A percentile compares a stretch with the other conserved stretches of the same genome.
Evolutionary conservation across 2,329 filamentous ascomycete genomes (phyloP).

Genomic region (Sporothrix mexicana): DNA sequence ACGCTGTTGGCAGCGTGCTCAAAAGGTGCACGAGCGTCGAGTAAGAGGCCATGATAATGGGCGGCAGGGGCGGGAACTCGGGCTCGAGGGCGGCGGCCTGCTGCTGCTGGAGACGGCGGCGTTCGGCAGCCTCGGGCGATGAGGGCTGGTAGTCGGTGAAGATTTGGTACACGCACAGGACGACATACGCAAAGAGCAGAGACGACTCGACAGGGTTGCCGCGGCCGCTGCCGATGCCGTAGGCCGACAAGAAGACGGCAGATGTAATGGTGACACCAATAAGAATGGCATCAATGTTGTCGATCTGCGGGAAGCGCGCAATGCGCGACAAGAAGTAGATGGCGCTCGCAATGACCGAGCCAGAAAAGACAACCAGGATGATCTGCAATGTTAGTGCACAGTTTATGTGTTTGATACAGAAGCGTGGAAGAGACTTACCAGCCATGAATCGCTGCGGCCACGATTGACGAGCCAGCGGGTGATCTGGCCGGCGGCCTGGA

Average conservation of each 20-base stretch:
- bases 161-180: slow-evolving; percentile 98
- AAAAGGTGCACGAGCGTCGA: slow-evolving; percentile 86
- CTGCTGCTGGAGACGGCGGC: slow-evolving; percentile 50
- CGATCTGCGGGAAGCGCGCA: slow-evolving; percentile 89
- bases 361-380: slow-evolving; percentile 82
- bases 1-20: slow-evolving; percentile 79
- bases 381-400: slow-evolving; percentile 62
- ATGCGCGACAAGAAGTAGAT: slow-evolving; percentile 97
- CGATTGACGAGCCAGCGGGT: slow-evolving; percentile 94
- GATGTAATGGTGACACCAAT: slow-evolving; percentile 94
- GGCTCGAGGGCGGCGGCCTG: slow-evolving; percentile 61
- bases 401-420: not conserved
- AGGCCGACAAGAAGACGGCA: slow-evolving; percentile 88
- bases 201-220: slow-evolving; percentile 96
- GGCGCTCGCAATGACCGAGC: slow-evolving; percentile 89
- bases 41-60: slow-evolving; percentile 98
- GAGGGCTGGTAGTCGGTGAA: slow-evolving; percentile 97
- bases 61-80: slow-evolving; percentile 95
- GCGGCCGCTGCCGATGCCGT: slow-evolving; percentile 90
- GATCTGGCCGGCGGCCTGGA: slow-evolving; percentile 92
- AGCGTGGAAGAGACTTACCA: slow-evolving; percentile 64
- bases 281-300: slow-evolving; percentile 87
- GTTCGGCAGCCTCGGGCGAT: slow-evolving; percentile 57
- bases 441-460: slow-evolving; percentile 93
- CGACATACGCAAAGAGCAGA: slow-evolving; percentile 92